Percentiles rank a stretch among this genome's conserved stretches.
phyloP scores from a whole-genome alignment of 2,329 filamentous ascomycete genomes.

The Stagonosporopsis cucurbitacearum region DNA sequence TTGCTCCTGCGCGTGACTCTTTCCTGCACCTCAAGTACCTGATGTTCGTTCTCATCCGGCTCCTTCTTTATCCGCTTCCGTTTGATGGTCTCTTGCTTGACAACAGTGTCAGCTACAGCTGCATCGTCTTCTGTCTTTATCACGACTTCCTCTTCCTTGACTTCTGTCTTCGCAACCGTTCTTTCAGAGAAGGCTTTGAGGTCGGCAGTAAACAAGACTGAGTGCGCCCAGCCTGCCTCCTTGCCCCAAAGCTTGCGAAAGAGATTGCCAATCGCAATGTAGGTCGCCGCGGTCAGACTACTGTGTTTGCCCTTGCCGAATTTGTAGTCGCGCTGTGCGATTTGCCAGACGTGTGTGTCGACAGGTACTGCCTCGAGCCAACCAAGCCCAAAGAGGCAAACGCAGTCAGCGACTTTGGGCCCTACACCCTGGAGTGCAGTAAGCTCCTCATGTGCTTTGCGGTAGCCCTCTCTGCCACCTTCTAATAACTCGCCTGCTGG shows the following conservation, averaged over 20 bases:
- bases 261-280: slow-evolving; percentile 87
- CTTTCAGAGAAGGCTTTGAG: slow-evolving; percentile 80
- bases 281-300: slow-evolving; percentile 85
- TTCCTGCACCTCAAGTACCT: slow-evolving; percentile 50
- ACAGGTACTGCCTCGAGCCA: slow-evolving; percentile 96
- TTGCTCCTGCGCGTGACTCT: slow-evolving; percentile 24
- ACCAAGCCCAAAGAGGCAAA: slow-evolving; percentile 92
- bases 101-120: slow-evolving; percentile 11
- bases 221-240: slow-evolving; percentile 97
- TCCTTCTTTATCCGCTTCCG: slow-evolving; percentile 47
- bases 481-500: slow-evolving; percentile 57
- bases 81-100: slow-evolving; percentile 45
- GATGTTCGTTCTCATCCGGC: slow-evolving; percentile 49
- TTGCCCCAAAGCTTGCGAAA: slow-evolving; percentile 90
- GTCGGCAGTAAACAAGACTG: slow-evolving; percentile 93
- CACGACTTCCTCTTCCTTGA: slow-evolving; percentile 53
- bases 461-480: slow-evolving; percentile 70
- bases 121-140: slow-evolving; percentile 45
- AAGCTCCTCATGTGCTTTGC: slow-evolving; percentile 79
- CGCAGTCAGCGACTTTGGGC: slow-evolving; percentile 96
- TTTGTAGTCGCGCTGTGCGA: slow-evolving; percentile 93
- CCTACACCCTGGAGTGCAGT: slow-evolving; percentile 85
- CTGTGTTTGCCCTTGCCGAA: slow-evolving; percentile 84
- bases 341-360: slow-evolving; percentile 98
- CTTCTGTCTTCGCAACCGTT: slow-evolving; percentile 57